Conservation (phyloP, 768 basidiomycete genomes). For the Tephrocybe sp. region DNA sequence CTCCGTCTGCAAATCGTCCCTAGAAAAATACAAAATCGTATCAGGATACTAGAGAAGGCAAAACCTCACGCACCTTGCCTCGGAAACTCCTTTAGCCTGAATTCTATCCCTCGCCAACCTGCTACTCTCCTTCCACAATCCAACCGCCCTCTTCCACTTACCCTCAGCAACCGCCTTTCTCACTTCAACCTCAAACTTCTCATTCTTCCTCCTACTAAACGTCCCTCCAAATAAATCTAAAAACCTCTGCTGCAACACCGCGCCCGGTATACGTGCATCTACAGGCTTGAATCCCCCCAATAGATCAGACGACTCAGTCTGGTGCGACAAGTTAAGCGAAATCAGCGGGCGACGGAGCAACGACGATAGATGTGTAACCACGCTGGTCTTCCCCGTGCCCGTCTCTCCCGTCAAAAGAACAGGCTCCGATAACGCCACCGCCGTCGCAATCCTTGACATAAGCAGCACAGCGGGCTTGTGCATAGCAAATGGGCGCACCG, state of each 20-base stretch:
- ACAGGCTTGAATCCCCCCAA: slow-evolving; percentile 97
- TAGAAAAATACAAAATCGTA: slow-evolving; percentile 5
- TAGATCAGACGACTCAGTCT: slow-evolving; percentile 93
- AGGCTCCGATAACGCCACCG: slow-evolving; percentile 75
- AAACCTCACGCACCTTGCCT: slow-evolving; percentile 22
- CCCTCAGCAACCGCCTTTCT: slow-evolving; percentile 78
- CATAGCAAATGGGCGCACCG: slow-evolving; percentile 75
- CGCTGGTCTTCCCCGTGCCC: slow-evolving; percentile 98
- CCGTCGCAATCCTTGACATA: slow-evolving; percentile 77
- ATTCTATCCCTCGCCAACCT: slow-evolving; percentile 71
- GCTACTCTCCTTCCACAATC: slow-evolving; percentile 80
- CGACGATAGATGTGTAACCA: slow-evolving; percentile 82
- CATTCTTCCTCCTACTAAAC: slow-evolving; percentile 89
- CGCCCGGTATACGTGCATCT: slow-evolving; percentile 79
- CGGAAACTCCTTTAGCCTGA: slow-evolving; percentile 27
- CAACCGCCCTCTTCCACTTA: slow-evolving; percentile 83
- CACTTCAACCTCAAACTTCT: slow-evolving; percentile 79
- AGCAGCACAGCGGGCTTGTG: slow-evolving; percentile 82
- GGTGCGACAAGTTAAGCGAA: slow-evolving; percentile 92
- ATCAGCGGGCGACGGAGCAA: slow-evolving; percentile 75
- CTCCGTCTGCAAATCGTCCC: slow-evolving; percentile 30
- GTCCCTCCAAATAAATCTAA: slow-evolving; percentile 79
- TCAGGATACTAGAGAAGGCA: background rate
- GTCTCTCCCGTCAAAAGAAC: slow-evolving; percentile 95
- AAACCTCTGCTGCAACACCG: slow-evolving; percentile 70